Evolutionary conservation across 129 eudicot species (phyloP), one percentile per base, ranked within the genome.

Genomic region (Helianthus tuberosus): DNA sequence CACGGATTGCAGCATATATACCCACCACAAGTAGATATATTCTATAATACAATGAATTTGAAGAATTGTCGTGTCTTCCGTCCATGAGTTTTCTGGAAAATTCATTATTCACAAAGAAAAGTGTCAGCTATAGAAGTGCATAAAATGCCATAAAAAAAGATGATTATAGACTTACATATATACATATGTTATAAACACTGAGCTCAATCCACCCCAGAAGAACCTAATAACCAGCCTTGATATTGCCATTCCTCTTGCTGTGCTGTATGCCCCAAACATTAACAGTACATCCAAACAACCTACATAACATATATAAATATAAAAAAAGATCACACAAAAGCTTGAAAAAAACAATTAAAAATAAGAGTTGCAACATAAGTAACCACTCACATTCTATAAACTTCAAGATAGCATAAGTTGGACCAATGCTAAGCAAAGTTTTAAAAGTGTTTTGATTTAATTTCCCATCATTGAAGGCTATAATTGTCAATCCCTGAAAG

Each of bases 211-310:
- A 73, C 91, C 87, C 99, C 96, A 91, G 47, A 89, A 85, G 77
- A 95, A 85, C 88, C 99, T 86, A 61, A 95, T 91, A 76, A 95
- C 69, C 78, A 95, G 85, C 81, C 99, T 88, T 36, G 97, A 91
- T 53, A 95, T 86, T 36, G 99, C 99, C 97, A 95, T 88, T 71
- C 89, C 97, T 82, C 99, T 84, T 29, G 96, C 91, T 39, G 91
- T 91, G 61, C 89, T 86, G 83, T 94, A 94, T 49, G 99, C 99
- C 75, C 99, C 99, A 73, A 90, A 91, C 96, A 86, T 94, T 13
- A 94, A 84, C 47, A 94, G 75, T 51, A 91, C 99, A 82, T 94
- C 99, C 87, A 94, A 82, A 53, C 68, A 81, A 82, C 96, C 99
- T 91, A 69, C 6, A 73, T 50, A 73, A 64, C 39, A 61, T 61